Evolutionary conservation across 345 rosid species (phyloP).

Genomic region (Xanthoceras sorbifolium): DNA sequence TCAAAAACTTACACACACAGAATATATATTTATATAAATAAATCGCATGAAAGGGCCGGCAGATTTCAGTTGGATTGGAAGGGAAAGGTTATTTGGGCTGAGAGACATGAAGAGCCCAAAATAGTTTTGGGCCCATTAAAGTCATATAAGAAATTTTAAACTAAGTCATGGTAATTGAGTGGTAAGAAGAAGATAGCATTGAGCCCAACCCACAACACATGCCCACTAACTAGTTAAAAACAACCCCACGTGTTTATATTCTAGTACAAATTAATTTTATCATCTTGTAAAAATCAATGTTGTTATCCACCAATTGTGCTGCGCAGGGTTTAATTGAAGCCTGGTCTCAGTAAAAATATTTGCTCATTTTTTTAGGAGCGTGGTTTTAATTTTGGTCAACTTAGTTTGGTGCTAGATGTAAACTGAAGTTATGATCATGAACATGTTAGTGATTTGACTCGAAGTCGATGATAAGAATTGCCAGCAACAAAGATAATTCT

Average conservation of each 20-base stretch:
- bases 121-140: background rate
- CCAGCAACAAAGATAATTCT: background rate
- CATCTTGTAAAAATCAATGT: too few species aligned
- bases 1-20: too few species aligned
- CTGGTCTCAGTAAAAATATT: too few species aligned
- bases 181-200: background rate
- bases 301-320: too few species aligned
- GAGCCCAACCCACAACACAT: background rate
- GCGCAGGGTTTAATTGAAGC: too few species aligned
- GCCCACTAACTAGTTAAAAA: too few species aligned
- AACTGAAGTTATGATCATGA: background rate
- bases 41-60: background rate
- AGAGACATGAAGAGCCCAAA: background rate
- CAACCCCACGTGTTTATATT: too few species aligned
- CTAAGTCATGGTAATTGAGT: background rate
- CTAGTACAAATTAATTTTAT: too few species aligned
- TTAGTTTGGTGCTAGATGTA: background rate
- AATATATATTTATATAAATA: too few species aligned
- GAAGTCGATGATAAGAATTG: too few species aligned
- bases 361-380: too few species aligned
- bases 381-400: too few species aligned
- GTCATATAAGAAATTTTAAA: background rate
- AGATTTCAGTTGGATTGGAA: background rate
- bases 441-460: background rate
- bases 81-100: background rate